These are phyloP conservation scores for Thelonectria olida DNA, from an alignment of 2,329 filamentous ascomycete species.

Conservation along the genomic window DNA sequence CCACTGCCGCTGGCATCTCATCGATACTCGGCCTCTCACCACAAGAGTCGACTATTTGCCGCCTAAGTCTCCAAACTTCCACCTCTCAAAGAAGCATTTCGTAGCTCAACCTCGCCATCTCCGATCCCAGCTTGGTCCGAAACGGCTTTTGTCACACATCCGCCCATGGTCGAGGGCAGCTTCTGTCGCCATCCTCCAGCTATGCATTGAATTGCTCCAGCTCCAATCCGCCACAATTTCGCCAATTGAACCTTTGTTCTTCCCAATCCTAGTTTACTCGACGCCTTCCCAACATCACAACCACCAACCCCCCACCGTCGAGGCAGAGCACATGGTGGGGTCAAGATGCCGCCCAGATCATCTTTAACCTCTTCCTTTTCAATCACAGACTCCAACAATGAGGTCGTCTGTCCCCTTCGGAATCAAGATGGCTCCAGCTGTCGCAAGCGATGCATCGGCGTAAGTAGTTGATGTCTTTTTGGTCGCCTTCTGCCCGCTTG, in stretches of 20 bases:
- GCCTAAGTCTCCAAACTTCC: slow-evolving; percentile 20
- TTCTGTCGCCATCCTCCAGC: slow-evolving; percentile 30
- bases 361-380: slow-evolving; percentile 91
- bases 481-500: background rate
- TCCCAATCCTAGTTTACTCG: slow-evolving; percentile 28
- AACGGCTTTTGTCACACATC: slow-evolving; percentile 39
- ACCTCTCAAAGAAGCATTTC: slow-evolving; percentile 20
- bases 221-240: slow-evolving; percentile 31
- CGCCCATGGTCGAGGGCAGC: slow-evolving; percentile 36
- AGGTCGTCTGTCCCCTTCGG: slow-evolving; percentile 94
- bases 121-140: slow-evolving; percentile 36
- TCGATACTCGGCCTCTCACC: slow-evolving; percentile 5
- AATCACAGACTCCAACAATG: slow-evolving; percentile 90
- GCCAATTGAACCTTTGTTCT: slow-evolving; percentile 44
- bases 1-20: background rate
- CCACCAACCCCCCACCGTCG: slow-evolving; percentile 32
- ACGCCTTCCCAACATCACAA: slow-evolving; percentile 31
- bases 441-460: slow-evolving; percentile 96
- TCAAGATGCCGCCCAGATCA: slow-evolving; percentile 88
- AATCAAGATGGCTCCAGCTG: slow-evolving; percentile 98
- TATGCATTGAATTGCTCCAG: slow-evolving; percentile 40
- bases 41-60: slow-evolving; percentile 14
- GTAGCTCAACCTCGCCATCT: slow-evolving; percentile 26
- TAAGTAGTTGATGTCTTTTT: slow-evolving; percentile 66
- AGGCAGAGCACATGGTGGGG: slow-evolving; percentile 61